Conservation (phyloP, 1,139 yeast genomes). For the Saccharomyces pastorianus region DNA sequence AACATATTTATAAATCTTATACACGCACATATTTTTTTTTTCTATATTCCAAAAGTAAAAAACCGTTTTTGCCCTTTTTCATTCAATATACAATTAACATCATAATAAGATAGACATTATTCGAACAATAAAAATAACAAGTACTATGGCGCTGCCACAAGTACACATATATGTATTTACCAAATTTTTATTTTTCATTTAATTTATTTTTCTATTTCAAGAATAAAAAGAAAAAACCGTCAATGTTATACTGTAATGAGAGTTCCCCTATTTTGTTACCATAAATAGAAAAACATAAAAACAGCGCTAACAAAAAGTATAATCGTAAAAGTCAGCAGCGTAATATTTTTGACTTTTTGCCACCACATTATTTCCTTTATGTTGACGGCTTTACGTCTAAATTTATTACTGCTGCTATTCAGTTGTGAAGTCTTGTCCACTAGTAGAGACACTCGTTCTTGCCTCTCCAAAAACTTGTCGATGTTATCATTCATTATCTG, state of each 20-base stretch:
- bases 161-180: not conserved
- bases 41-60: not conserved
- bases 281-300: slow-evolving; percentile 17
- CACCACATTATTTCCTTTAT: slow-evolving; percentile 65
- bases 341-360: slow-evolving; percentile 32
- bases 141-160: not conserved
- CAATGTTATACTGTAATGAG: not conserved
- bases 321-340: slow-evolving; percentile 19
- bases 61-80: not conserved
- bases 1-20: not conserved
- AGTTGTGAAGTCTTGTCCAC: slow-evolving; percentile 77
- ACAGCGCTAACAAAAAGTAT: slow-evolving; percentile 20
- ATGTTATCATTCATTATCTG: slow-evolving; percentile 63
- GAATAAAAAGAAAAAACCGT: not conserved
- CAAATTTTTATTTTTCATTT: not conserved
- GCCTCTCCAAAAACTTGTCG: slow-evolving; percentile 63
- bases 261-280: slow-evolving; percentile 4
- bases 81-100: too few species aligned
- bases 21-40: too few species aligned
- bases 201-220: too few species aligned
- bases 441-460: slow-evolving; percentile 65
- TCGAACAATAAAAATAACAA: not conserved
- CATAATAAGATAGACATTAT: not conserved
- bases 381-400: slow-evolving; percentile 61
- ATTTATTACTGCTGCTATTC: slow-evolving; percentile 60